These are phyloP conservation scores for Cercospora nicotianae DNA, from an alignment of 2,329 filamentous ascomycete species.

Conservation along the genomic window DNA sequence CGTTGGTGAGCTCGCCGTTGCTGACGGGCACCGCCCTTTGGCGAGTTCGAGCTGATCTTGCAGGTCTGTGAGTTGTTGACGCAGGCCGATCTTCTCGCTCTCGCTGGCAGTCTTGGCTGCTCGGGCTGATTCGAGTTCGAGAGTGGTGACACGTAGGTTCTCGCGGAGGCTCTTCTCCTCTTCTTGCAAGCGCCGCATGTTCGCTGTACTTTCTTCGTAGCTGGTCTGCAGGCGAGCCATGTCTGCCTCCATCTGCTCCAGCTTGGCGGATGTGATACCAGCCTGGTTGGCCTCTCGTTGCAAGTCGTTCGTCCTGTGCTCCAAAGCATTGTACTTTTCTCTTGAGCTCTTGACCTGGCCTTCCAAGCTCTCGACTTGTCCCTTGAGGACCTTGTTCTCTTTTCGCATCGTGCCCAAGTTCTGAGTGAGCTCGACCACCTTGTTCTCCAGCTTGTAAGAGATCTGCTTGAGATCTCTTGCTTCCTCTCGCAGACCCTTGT, in stretches of 20 bases:
- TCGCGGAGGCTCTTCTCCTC: constrained; percentile 86
- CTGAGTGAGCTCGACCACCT: constrained; percentile 97
- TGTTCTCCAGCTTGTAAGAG: constrained; percentile 99
- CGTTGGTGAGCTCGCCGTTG: constrained; percentile 68
- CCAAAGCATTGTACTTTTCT: constrained; percentile 83
- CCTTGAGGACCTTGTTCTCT: constrained; percentile 86
- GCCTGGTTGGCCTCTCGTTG: constrained; percentile 97
- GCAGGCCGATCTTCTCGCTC: constrained; percentile 78
- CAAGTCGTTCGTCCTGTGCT: constrained; percentile 86
- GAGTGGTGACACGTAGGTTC: constrained; percentile 72
- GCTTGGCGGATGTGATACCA: constrained; percentile 86
- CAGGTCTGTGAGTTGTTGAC: constrained; percentile 84
- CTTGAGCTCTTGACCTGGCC: constrained; percentile 95
- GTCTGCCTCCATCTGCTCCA: constrained; percentile 90
- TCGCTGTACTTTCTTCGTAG: constrained; percentile 86
- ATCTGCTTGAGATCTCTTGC: constrained; percentile 98
- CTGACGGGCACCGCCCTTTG: constrained; percentile 69
- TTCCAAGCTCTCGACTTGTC: constrained; percentile 93
- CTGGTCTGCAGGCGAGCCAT: constrained; percentile 87
- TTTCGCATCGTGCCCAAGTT: constrained; percentile 87
- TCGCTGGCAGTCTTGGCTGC: constrained; percentile 74
- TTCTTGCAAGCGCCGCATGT: constrained; percentile 91
- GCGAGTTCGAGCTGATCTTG: constrained; percentile 90
- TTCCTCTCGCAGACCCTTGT: constrained; percentile 91
- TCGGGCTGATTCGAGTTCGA: constrained; percentile 78